Percentiles rank a stretch among this genome's conserved stretches.
Evolutionary conservation across 225 moss, liverwort and hornwort genomes (phyloP).

Genomic region (Physcomitrium patens): DNA sequence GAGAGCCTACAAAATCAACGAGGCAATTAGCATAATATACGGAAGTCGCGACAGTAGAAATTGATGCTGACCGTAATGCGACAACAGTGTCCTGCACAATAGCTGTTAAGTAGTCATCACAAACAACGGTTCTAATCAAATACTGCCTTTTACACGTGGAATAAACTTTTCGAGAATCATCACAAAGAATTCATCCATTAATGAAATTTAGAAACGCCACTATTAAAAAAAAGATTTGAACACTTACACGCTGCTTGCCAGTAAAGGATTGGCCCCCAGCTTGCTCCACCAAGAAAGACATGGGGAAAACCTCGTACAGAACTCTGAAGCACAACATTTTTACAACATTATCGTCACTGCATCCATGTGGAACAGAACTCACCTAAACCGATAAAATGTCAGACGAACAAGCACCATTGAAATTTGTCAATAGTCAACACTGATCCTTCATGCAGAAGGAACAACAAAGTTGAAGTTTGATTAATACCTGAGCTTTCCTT

Average conservation of each 20-base stretch:
- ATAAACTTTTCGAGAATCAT: not conserved
- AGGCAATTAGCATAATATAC: constrained; percentile 15
- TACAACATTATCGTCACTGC: not conserved
- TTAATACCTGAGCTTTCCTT: constrained; percentile 86
- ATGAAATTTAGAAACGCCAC: not conserved
- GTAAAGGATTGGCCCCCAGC: constrained; percentile 98
- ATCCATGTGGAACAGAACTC: not conserved
- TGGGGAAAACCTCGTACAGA: constrained; percentile 98
- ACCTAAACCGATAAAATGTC: constrained; percentile 7
- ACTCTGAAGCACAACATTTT: constrained; percentile 53
- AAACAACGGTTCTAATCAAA: not conserved
- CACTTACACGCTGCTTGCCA: constrained; percentile 79
- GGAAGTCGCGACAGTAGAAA: not conserved
- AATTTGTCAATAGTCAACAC: too few species aligned
- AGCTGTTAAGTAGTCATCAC: not conserved
- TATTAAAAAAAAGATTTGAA: not conserved
- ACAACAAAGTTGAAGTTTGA: constrained; percentile 11
- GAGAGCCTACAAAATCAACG: constrained; percentile 64
- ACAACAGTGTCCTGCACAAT: not conserved
- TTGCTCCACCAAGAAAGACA: constrained; percentile 98
- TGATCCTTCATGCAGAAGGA: not conserved
- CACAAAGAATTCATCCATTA: not conserved
- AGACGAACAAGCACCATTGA: not conserved
- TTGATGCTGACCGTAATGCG: not conserved
- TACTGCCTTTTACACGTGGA: not conserved